A percentile compares a stretch with the other conserved stretches of the same genome.
Conservation (phyloP, 2,329 filamentous ascomycete species). For the Epicoccum sorghinum region DNA sequence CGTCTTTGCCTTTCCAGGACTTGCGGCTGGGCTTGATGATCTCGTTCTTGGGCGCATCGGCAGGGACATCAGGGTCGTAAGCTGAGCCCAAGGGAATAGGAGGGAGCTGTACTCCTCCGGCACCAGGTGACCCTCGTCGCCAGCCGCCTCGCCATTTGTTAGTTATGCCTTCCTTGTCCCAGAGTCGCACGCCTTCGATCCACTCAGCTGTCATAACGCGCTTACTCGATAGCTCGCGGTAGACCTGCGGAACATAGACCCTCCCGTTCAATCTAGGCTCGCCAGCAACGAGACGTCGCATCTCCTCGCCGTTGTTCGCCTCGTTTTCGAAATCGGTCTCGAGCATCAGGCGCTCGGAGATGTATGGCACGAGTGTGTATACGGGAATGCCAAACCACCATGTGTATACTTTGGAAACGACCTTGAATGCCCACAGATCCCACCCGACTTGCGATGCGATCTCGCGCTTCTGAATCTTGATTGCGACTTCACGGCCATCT, state of each 20-base stretch:
- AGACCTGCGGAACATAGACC: constrained; percentile 88
- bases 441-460: constrained; percentile 89
- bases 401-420: constrained; percentile 81
- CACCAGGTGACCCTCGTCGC: constrained; percentile 78
- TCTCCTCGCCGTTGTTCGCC: constrained; percentile 83
- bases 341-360: constrained; percentile 86
- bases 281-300: constrained; percentile 75
- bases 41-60: constrained; percentile 52
- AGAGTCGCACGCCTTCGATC: constrained; percentile 92
- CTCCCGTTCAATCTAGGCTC: constrained; percentile 78
- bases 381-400: constrained; percentile 92
- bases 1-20: constrained; percentile 74
- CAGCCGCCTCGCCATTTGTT: constrained; percentile 79
- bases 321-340: constrained; percentile 97
- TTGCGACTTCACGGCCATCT: constrained; percentile 88
- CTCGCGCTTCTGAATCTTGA: constrained; percentile 96
- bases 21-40: constrained; percentile 80
- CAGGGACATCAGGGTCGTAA: constrained; percentile 35
- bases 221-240: constrained; percentile 79
- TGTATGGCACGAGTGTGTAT: constrained; percentile 88
- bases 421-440: constrained; percentile 96
- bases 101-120: constrained; percentile 69
- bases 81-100: constrained; percentile 44
- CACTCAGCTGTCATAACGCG: constrained; percentile 94
- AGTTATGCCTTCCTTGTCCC: constrained; percentile 86